Evolutionary conservation across 2,329 filamentous ascomycete genomes (phyloP).

Genomic region (Fusarium anguioides): DNA sequence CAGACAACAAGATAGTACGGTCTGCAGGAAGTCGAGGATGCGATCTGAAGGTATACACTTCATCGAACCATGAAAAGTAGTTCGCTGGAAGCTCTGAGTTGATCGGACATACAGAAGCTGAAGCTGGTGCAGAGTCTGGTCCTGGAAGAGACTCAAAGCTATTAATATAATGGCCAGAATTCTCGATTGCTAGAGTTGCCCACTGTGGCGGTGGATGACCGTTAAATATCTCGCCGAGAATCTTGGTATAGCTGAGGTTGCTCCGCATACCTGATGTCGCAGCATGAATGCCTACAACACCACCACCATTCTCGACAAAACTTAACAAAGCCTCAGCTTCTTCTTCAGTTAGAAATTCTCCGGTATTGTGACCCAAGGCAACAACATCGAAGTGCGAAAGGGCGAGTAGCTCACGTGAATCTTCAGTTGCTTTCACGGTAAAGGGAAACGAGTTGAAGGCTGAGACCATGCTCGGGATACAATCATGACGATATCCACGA

Average conservation of each 20-base stretch:
- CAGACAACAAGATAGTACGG: neutral
- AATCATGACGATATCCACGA: constrained; percentile 20
- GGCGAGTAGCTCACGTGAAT: neutral
- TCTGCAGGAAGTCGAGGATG: neutral
- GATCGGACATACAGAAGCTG: neutral
- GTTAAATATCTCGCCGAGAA: constrained; percentile 18
- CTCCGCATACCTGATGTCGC: constrained; percentile 1
- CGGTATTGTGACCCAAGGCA: constrained; percentile 21
- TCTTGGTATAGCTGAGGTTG: neutral
- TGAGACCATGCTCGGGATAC: constrained; percentile 13
- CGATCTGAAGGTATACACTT: constrained; percentile 24
- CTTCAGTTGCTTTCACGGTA: constrained; percentile 7
- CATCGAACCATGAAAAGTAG: constrained; percentile 16
- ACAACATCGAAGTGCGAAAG: constrained; percentile 8
- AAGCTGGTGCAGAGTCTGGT: neutral
- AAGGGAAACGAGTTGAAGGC: constrained; percentile 11
- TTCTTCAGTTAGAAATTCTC: neutral
- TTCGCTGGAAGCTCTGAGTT: accelerated
- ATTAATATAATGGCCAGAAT: constrained; percentile 1
- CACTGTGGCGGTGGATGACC: constrained; percentile 24
- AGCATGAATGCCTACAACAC: constrained; percentile 30
- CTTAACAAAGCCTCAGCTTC: neutral
- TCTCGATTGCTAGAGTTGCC: constrained; percentile 5
- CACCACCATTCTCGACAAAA: constrained; percentile 12
- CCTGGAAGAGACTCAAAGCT: accelerated